Conservation (phyloP, 805 yeast species). For the Kockiozyma suomiensis region DNA sequence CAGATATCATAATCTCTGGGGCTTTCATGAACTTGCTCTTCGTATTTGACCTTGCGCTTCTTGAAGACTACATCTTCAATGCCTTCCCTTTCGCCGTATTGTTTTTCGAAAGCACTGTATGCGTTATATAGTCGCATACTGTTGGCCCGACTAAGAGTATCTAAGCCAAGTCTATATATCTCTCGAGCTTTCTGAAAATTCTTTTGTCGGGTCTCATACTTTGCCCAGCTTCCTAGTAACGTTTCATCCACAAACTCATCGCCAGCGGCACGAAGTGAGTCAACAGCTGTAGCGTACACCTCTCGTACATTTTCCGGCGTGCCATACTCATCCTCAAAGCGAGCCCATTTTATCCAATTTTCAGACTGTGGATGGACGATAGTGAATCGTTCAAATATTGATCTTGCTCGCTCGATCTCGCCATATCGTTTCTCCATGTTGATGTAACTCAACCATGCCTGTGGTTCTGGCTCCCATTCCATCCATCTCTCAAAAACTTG, state of each 20-base stretch:
- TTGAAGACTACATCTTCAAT: conserved; percentile 55
- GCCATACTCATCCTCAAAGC: conserved; percentile 64
- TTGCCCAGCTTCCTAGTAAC: conserved; percentile 59
- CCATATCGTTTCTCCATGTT: conserved; percentile 71
- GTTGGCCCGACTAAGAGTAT: conserved; percentile 48
- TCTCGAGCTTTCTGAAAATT: conserved; percentile 67
- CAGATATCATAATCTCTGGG: conserved; percentile 73
- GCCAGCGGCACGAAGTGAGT: conserved; percentile 46
- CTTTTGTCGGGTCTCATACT: conserved; percentile 64
- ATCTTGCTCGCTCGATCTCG: conserved; percentile 59
- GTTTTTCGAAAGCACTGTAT: conserved; percentile 64
- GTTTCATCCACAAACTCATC: conserved; percentile 44
- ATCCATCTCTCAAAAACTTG: conserved; percentile 78
- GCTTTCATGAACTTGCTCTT: conserved; percentile 48
- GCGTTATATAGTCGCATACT: conserved; percentile 47
- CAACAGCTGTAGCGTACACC: conserved; percentile 69
- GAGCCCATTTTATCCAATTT: conserved; percentile 77
- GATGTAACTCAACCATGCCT: conserved; percentile 76
- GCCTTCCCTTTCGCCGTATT: conserved; percentile 57
- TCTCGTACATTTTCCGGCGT: conserved; percentile 54
- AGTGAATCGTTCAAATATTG: conserved; percentile 60
- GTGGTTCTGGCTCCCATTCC: conserved; percentile 64
- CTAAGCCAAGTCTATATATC: conserved; percentile 56
- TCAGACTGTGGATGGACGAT: conserved; percentile 53
- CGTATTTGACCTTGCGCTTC: conserved; percentile 61